Evolutionary conservation across 176 grass and related monocot species (phyloP), one percentile per base, ranked within the genome.

Genomic region (Phragmites australis): DNA sequence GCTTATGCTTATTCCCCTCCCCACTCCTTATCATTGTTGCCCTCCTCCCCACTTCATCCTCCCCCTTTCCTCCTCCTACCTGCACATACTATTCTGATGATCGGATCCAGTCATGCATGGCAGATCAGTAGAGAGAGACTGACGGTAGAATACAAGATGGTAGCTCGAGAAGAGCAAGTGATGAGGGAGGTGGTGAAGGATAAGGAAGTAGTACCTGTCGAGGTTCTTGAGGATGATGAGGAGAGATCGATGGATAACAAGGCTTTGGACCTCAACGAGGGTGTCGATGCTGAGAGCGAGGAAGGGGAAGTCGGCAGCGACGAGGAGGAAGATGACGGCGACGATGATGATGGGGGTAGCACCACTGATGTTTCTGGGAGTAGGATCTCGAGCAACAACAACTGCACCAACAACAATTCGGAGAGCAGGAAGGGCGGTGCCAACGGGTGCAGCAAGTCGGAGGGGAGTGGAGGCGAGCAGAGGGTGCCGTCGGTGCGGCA

Each of bases 201-300:
- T 32, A 88, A 86, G 34, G 74, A 86, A 50, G 85, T 78, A 50
- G 85, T 75, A 43, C 37, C 87, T 54, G 82, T 79, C 40, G 83
- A 89, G 55, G 85, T 93, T 75, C 53, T 31, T 55, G 86, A 89
- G n/a, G 83, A 83, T 3, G 63, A 89, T 8, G 71, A 54, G 60
- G 80, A 88, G 70, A 81, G 80, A 46, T 77, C 77, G 1, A 63
- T 81, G 26, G 51, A 72, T 15, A 82, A 31, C 40, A 70, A 51
- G 34, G 47, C 29, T 7, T 69, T 98, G 16, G 92, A 98, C 74
- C 88, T 98, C 18, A 98, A 98, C 57, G 90, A 98, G 68, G 75
- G 49, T 19, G 43, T 76, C 3, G 45, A 65, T 62, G 88, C 54
- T 45, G 69, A 80, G 30, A 89, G 68, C 21, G 77, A 86, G 2